phyloP scores from a whole-genome alignment of 2,329 filamentous ascomycete species.

The Emmonsiellopsis sp. region DNA sequence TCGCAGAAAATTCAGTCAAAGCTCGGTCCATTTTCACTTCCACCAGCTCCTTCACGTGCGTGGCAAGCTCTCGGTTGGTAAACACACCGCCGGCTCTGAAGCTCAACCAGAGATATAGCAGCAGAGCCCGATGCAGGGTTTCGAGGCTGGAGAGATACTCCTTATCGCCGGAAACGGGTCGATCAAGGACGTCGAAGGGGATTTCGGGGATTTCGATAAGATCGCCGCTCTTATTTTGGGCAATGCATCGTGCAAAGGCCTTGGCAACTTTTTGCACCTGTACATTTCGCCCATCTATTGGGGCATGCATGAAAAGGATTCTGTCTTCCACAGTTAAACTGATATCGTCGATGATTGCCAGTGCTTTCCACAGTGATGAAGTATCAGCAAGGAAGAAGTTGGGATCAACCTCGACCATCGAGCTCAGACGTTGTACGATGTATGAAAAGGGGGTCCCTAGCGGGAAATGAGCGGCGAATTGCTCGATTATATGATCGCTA shows the following conservation, averaged over 20 bases:
- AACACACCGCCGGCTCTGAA: constrained; percentile 82
- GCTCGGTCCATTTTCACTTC: constrained; percentile 65
- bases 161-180: constrained; percentile 34
- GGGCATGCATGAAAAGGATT: constrained; percentile 65
- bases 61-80: constrained; percentile 62
- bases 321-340: constrained; percentile 64
- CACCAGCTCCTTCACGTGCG: constrained; percentile 67
- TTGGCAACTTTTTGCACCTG: constrained; percentile 40
- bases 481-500: constrained; percentile 60
- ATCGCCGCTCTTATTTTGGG: constrained; percentile 55
- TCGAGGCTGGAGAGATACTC: constrained; percentile 64
- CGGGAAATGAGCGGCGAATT: constrained; percentile 75
- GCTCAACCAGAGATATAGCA: constrained; percentile 86
- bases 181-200: constrained; percentile 64
- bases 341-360: constrained; percentile 66
- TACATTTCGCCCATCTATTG: constrained; percentile 49
- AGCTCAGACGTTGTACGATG: constrained; percentile 65
- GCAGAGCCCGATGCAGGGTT: constrained; percentile 68
- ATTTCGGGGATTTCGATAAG: constrained; percentile 64
- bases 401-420: constrained; percentile 54
- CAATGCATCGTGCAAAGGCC: constrained; percentile 61
- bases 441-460: constrained; percentile 72
- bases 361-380: constrained; percentile 54
- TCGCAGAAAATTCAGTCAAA: constrained; percentile 48
- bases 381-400: constrained; percentile 64